A percentile compares a stretch with the other conserved stretches of the same genome.
Conservation (phyloP, 192 early-diverging fungal species). For the Rhizophlyctis rosea region DNA sequence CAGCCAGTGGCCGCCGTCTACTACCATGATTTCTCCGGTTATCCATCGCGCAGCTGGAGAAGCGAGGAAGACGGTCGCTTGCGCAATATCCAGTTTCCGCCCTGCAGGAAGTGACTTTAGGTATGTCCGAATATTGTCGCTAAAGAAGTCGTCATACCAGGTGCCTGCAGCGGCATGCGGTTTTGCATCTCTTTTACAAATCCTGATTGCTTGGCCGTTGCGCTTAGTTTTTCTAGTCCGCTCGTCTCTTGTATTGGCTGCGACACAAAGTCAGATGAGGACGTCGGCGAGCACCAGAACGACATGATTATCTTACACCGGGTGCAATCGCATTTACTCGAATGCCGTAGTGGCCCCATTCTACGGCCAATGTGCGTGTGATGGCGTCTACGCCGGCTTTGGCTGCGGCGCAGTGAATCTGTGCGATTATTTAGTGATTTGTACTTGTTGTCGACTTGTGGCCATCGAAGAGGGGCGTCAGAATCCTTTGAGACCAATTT, state of each 20-base stretch:
- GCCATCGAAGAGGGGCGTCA: slow-evolving; percentile 17
- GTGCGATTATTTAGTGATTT: too few species aligned
- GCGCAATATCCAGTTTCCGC: slow-evolving; percentile 65
- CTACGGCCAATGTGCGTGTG: slow-evolving; percentile 54
- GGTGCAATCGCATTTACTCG: slow-evolving; percentile 68
- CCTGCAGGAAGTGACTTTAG: too few species aligned
- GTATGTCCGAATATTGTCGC: slow-evolving; percentile 21
- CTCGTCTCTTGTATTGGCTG: slow-evolving; percentile 44
- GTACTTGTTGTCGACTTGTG: background rate
- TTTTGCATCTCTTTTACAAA: slow-evolving; percentile 15
- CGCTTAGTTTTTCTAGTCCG: slow-evolving; percentile 34
- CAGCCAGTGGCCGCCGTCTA: slow-evolving; percentile 65
- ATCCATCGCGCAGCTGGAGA: slow-evolving; percentile 60
- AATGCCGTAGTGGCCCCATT: slow-evolving; percentile 69
- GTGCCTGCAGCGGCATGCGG: too few species aligned
- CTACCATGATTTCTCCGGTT: slow-evolving; percentile 55
- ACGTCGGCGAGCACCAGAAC: too few species aligned
- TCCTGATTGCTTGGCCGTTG: slow-evolving; percentile 8
- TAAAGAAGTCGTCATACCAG: too few species aligned
- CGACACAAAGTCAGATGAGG: background rate
- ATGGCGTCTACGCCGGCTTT: slow-evolving; percentile 66
- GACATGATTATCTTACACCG: too few species aligned
- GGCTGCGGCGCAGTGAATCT: slow-evolving; percentile 53
- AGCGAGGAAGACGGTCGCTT: slow-evolving; percentile 65
- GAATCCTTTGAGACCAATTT: slow-evolving; percentile 38